phyloP scores from a whole-genome alignment of 129 eudicot genomes.

The Apium graveolens region DNA sequence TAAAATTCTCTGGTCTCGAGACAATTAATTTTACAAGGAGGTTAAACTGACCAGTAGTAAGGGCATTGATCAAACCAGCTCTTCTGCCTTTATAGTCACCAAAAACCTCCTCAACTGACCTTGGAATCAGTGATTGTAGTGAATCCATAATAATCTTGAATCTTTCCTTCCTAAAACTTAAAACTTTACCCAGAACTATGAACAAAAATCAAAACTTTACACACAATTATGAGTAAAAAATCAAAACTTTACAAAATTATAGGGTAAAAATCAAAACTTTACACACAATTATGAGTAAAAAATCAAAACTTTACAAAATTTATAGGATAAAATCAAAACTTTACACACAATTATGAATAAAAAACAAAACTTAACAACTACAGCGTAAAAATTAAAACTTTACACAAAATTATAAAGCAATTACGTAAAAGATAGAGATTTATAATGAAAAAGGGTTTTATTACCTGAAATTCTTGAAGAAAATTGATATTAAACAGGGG shows the following conservation, averaged over 20 bases:
- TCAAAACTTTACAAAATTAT: neutral
- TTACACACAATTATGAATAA: neutral
- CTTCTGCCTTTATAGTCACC: constrained; percentile 47
- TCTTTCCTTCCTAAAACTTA: neutral
- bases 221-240: neutral
- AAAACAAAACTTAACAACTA: too few species aligned
- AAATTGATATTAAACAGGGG: neutral
- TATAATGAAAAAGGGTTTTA: neutral
- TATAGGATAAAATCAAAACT: neutral
- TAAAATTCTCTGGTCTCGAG: neutral
- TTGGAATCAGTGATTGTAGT: constrained; percentile 23
- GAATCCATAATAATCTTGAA: constrained; percentile 22
- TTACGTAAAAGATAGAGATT: neutral
- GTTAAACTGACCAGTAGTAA: constrained; percentile 58
- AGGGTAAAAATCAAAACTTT: neutral
- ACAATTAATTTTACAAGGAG: too few species aligned
- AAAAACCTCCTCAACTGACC: constrained; percentile 48
- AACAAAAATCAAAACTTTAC: neutral
- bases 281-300: neutral
- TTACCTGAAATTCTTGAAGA: neutral
- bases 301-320: neutral
- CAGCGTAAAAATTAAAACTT: neutral
- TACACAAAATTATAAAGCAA: neutral
- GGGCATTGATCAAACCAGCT: constrained; percentile 48
- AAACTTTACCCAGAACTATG: neutral